phyloP scores from a whole-genome alignment of 768 basidiomycete species.

The Lactarius hatsudake region DNA sequence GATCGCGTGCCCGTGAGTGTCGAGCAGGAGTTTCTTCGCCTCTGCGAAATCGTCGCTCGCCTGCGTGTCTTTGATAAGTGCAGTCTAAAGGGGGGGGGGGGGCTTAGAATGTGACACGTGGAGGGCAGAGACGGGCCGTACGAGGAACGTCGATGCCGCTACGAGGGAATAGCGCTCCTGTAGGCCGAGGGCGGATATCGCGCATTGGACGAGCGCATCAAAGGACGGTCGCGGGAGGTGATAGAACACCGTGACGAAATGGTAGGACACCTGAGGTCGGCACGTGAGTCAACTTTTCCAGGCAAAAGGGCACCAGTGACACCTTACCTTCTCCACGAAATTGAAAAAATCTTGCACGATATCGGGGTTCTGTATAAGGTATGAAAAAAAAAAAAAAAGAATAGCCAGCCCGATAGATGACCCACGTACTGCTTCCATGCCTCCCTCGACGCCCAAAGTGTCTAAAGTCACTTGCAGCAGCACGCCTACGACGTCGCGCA shows the following conservation, averaged over 20 bases:
- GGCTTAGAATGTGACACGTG: neutral
- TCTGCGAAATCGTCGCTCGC: constrained; percentile 58
- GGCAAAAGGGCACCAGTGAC: neutral
- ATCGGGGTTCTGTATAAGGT: constrained; percentile 70
- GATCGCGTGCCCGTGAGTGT: constrained; percentile 58
- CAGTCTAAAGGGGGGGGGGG: constrained; percentile 42
- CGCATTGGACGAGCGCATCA: constrained; percentile 67
- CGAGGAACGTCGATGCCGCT: constrained; percentile 78
- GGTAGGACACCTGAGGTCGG: constrained; percentile 43
- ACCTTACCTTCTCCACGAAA: constrained; percentile 70
- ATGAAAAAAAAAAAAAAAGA: neutral
- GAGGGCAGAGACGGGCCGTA: constrained; percentile 42
- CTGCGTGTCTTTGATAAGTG: constrained; percentile 65
- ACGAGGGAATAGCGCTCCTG: constrained; percentile 87
- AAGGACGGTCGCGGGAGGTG: constrained; percentile 60
- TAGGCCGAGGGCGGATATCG: constrained; percentile 60
- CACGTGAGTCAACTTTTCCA: neutral
- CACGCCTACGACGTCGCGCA: constrained; percentile 52
- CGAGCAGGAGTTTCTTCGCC: constrained; percentile 51
- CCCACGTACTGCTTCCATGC: constrained; percentile 64
- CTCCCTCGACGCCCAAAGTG: constrained; percentile 52
- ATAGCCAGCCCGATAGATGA: neutral
- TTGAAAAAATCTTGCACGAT: constrained; percentile 87
- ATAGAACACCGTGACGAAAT: constrained; percentile 61
- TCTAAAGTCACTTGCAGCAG: constrained; percentile 57